A percentile compares a stretch with the other conserved stretches of the same genome.
Evolutionary conservation across 345 rosid genomes (phyloP).

Genomic region (Murraya paniculata): DNA sequence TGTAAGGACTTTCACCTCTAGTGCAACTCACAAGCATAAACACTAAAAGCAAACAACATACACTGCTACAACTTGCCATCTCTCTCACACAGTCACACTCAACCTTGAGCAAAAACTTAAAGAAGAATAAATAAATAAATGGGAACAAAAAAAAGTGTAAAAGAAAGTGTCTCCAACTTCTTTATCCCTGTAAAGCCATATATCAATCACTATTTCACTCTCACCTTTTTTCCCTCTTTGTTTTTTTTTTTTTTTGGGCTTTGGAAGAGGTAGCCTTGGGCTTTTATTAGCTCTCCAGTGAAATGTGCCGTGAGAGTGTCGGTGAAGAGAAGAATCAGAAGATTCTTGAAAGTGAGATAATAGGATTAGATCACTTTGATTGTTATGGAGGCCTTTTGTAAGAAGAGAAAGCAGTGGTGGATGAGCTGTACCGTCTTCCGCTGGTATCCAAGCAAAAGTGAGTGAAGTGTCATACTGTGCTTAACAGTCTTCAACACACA

Average conservation of each 20-base stretch:
- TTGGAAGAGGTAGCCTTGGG: constrained; percentile 13
- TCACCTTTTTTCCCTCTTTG: background rate
- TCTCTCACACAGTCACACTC: constrained; percentile 4
- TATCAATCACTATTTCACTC: background rate
- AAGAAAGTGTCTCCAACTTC: constrained; percentile 6
- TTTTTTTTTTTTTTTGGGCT: constrained; percentile 22
- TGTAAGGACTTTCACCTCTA: constrained; percentile 62
- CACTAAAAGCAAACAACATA: constrained; percentile 17
- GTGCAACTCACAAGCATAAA: constrained; percentile 20
- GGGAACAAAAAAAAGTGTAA: background rate
- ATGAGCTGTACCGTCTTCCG: constrained; percentile 11
- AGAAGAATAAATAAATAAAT: constrained; percentile 2
- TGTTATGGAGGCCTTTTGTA: background rate
- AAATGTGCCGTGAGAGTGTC: background rate
- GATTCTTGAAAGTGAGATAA: background rate
- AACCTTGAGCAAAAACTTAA: background rate
- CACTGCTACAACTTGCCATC: constrained; percentile 26
- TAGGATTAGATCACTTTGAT: too few relatives aligned
- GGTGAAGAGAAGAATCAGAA: constrained; percentile 14
- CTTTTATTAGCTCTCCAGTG: background rate
- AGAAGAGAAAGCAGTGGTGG: constrained; percentile 6
- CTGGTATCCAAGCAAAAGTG: background rate
- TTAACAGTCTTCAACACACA: background rate
- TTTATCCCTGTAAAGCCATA: constrained; percentile 21
- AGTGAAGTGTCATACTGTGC: background rate